phyloP scores from a whole-genome alignment of 495 filamentous ascomycete species.

The Penicillium paradoxum region DNA sequence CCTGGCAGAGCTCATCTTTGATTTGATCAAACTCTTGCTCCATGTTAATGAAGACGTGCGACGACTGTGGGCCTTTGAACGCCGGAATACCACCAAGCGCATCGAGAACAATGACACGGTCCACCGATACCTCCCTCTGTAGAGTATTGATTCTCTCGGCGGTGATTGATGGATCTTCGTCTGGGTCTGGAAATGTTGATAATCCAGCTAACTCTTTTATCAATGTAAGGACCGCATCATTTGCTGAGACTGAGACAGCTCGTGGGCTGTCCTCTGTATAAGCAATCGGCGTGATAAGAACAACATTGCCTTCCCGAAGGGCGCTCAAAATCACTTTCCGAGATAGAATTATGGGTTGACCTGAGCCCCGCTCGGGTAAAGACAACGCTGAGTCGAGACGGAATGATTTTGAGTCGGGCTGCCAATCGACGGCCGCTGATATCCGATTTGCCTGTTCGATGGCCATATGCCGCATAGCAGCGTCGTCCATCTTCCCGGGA shows the following conservation, averaged over 20 bases:
- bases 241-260: constrained; percentile 50
- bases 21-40: constrained; percentile 81
- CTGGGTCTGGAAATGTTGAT: constrained; percentile 32
- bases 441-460: constrained; percentile 69
- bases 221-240: constrained; percentile 68
- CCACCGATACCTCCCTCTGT: constrained; percentile 59
- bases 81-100: constrained; percentile 82
- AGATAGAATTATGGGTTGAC: constrained; percentile 44
- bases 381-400: constrained; percentile 62
- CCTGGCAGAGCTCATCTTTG: constrained; percentile 48
- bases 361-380: constrained; percentile 25
- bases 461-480: constrained; percentile 39
- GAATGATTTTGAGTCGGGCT: constrained; percentile 60
- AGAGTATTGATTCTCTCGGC: constrained; percentile 40
- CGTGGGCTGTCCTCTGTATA: constrained; percentile 56
- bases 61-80: constrained; percentile 55
- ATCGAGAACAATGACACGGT: constrained; percentile 87
- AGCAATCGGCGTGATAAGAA: constrained; percentile 67
- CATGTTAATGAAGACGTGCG: constrained; percentile 91
- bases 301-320: constrained; percentile 70
- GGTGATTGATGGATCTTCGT: constrained; percentile 43
- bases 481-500: constrained; percentile 39
- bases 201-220: constrained; percentile 66
- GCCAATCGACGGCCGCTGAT: constrained; percentile 62
- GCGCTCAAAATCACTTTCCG: constrained; percentile 61